Percentiles rank a stretch among this genome's conserved stretches.
Evolutionary conservation across 2,329 filamentous ascomycete genomes (phyloP).

Genomic region (Talaromyces sp.): DNA sequence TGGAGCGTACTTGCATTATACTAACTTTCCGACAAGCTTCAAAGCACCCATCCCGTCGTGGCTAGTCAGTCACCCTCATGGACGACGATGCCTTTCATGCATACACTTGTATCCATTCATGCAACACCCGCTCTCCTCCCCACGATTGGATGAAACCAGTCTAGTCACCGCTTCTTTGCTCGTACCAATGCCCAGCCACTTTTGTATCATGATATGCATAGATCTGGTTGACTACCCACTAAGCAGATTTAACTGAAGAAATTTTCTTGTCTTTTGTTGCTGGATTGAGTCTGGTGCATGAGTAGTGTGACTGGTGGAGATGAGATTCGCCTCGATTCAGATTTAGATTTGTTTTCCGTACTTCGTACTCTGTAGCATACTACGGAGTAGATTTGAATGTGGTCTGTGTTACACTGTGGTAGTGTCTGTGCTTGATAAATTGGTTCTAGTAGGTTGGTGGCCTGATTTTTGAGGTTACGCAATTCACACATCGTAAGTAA

Average conservation of each 20-base stretch:
- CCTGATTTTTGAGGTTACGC: background rate
- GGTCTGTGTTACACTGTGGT: background rate
- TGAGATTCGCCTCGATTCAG: background rate
- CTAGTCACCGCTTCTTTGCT: constrained; percentile 17
- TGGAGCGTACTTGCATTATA: background rate
- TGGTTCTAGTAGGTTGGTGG: background rate
- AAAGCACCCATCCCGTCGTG: background rate
- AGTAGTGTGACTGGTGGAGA: constrained; percentile 3
- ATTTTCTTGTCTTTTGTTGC: background rate
- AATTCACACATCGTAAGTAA: background rate
- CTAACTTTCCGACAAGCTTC: background rate
- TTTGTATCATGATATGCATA: constrained; percentile 6
- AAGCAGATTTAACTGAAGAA: background rate
- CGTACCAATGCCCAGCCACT: background rate
- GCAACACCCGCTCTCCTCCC: background rate
- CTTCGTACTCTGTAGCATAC: background rate
- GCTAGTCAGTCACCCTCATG: background rate
- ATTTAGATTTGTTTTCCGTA: too few relatives aligned
- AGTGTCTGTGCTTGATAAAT: background rate
- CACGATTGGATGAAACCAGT: constrained; percentile 4
- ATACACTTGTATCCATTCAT: background rate
- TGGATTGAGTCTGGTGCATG: constrained; percentile 10
- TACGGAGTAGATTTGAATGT: background rate
- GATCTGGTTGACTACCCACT: background rate
- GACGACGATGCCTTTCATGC: background rate